phyloP scores from a whole-genome alignment of 805 yeast genomes.

The Lachancea lanzarotensis region DNA sequence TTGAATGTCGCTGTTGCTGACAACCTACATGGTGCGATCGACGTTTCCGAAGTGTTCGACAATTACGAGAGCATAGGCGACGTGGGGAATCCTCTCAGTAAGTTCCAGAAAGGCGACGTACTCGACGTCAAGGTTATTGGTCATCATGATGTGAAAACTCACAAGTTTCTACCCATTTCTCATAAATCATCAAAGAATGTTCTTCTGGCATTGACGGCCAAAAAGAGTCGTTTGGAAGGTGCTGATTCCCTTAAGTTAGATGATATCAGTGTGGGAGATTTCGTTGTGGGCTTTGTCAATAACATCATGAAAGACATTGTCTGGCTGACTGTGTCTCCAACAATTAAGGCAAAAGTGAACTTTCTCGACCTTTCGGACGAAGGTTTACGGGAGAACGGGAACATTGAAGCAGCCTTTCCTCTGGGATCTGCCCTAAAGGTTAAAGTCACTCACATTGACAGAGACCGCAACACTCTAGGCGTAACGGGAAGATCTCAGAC shows the following conservation, averaged over 20 bases:
- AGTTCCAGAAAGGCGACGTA: conserved; percentile 51
- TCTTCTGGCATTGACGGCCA: conserved; percentile 59
- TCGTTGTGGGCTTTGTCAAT: conserved; percentile 57
- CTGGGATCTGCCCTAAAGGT: conserved; percentile 65
- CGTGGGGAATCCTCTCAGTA: conserved; percentile 48
- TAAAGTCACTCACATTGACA: conserved; percentile 47
- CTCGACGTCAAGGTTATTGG: conserved; percentile 68
- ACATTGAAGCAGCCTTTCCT: conserved; percentile 55
- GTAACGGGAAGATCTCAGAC: conserved; percentile 45
- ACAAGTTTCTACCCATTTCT: conserved; percentile 59
- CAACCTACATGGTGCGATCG: conserved; percentile 72
- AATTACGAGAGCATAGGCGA: conserved; percentile 49
- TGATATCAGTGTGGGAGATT: conserved; percentile 44
- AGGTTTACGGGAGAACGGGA: conserved; percentile 37
- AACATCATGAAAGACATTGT: conserved; percentile 52
- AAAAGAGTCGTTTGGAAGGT: conserved; percentile 35
- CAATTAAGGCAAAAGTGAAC: conserved; percentile 58
- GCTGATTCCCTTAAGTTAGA: conserved; percentile 34
- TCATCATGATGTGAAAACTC: conserved; percentile 62
- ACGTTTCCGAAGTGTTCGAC: conserved; percentile 63
- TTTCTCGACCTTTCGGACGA: conserved; percentile 57
- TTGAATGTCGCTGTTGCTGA: conserved; percentile 71
- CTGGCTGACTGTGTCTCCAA: conserved; percentile 67
- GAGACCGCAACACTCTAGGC: conserved; percentile 43
- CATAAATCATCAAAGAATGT: conserved; percentile 49